A percentile compares a stretch with the other conserved stretches of the same genome.
Evolutionary conservation across 2,329 filamentous ascomycete genomes (phyloP).

Genomic region (Scytalidium sp.): DNA sequence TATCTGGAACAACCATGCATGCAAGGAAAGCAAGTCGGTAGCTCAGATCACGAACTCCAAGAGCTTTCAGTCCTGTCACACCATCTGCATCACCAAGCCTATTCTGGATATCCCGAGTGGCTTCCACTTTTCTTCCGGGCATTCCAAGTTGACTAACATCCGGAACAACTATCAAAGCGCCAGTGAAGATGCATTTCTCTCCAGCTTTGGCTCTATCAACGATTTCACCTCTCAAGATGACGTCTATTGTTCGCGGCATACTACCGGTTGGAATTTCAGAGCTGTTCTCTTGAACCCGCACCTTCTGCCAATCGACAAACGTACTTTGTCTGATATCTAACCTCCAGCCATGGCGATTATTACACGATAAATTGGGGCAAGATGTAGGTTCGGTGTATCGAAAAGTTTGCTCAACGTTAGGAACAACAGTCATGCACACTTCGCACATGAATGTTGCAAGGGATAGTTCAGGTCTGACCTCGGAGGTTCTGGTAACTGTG

Average conservation of each 20-base stretch:
- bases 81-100: conserved; percentile 77
- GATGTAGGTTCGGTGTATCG: conserved; percentile 95
- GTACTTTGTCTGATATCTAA: conserved; percentile 96
- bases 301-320: conserved; percentile 99
- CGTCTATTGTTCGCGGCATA: conserved; percentile 97
- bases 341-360: conserved; percentile 89
- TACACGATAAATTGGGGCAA: conserved; percentile 84
- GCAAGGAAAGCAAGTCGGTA: conserved; percentile 96
- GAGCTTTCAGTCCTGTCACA: conserved; percentile 82
- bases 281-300: conserved; percentile 96
- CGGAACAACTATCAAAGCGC: conserved; percentile 91
- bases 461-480: conserved; percentile 91
- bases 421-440: conserved; percentile 76
- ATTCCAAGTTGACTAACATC: conserved; percentile 94
- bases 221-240: conserved; percentile 94
- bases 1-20: conserved; percentile 93
- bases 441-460: conserved; percentile 92
- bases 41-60: conserved; percentile 92
- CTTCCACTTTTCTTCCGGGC: conserved; percentile 79
- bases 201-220: conserved; percentile 96
- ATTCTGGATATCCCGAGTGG: conserved; percentile 77
- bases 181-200: conserved; percentile 97
- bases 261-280: conserved; percentile 97
- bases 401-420: conserved; percentile 96
- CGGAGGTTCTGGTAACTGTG: conserved; percentile 93